These are phyloP conservation scores for Kodamaea fukazawae DNA, from an alignment of 805 yeast species.

Conservation along the genomic window DNA sequence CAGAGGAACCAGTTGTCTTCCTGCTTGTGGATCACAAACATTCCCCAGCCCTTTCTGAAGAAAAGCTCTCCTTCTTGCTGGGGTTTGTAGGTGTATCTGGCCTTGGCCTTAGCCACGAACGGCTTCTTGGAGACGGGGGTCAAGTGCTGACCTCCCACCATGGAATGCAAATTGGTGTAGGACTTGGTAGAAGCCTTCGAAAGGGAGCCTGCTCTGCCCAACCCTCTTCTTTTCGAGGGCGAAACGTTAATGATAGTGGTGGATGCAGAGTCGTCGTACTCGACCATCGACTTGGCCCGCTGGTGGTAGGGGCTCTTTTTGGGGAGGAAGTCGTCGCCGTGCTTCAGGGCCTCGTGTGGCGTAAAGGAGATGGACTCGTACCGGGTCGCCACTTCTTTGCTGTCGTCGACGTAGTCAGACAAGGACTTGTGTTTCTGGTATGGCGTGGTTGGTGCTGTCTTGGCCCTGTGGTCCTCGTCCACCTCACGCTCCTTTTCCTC, in stretches of 20 bases:
- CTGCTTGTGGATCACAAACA: slow-evolving; percentile 42
- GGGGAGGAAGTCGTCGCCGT: neutral
- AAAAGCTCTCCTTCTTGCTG: slow-evolving; percentile 41
- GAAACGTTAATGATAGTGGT: slow-evolving; percentile 4
- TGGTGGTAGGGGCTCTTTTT: slow-evolving; percentile 2
- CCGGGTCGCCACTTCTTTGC: slow-evolving; percentile 36
- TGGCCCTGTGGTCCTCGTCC: slow-evolving; percentile 8
- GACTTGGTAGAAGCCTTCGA: neutral
- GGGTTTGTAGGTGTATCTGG: slow-evolving; percentile 39
- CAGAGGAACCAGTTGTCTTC: slow-evolving; percentile 46
- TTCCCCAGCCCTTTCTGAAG: slow-evolving; percentile 41
- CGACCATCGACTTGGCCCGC: slow-evolving; percentile 15
- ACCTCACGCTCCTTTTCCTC: slow-evolving; percentile 9
- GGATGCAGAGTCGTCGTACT: slow-evolving; percentile 8
- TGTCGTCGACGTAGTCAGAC: slow-evolving; percentile 36
- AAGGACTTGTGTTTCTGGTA: slow-evolving; percentile 15
- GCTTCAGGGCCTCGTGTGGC: slow-evolving; percentile 7
- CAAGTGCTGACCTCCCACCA: slow-evolving; percentile 6
- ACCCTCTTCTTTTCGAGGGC: neutral
- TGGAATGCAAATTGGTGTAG: neutral
- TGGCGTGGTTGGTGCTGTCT: slow-evolving; percentile 20
- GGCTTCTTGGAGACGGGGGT: slow-evolving; percentile 33
- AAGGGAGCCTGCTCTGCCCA: neutral
- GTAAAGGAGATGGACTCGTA: slow-evolving; percentile 30
- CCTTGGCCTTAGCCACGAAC: slow-evolving; percentile 35